phyloP scores from a whole-genome alignment of 148 eudicot species.

The Camellia japonica region DNA sequence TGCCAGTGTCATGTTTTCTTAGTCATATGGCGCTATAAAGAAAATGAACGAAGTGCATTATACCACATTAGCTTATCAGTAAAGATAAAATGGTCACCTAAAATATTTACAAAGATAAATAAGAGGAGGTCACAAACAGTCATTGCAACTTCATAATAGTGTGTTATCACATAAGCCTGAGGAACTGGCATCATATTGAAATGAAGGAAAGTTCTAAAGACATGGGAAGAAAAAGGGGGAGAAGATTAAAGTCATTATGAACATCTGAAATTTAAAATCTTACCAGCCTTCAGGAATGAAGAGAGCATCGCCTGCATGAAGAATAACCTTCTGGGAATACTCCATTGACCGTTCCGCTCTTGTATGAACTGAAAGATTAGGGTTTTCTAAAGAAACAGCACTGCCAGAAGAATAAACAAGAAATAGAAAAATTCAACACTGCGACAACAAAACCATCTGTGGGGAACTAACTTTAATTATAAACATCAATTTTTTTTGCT shows the following conservation, averaged over 20 bases:
- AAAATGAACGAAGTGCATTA: too few relatives aligned
- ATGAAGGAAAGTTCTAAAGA: neutral
- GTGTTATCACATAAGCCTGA: neutral
- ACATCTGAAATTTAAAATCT: conserved; percentile 9
- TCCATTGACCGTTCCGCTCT: conserved; percentile 50
- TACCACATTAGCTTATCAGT: too few relatives aligned
- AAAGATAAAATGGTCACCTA: too few relatives aligned
- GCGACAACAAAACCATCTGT: conserved; percentile 5
- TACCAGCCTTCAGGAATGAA: conserved; percentile 99
- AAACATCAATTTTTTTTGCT: neutral
- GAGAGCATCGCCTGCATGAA: conserved; percentile 86
- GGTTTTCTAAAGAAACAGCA: conserved; percentile 63
- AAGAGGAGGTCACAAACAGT: neutral
- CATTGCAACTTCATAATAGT: neutral
- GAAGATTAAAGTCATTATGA: neutral
- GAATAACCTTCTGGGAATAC: conserved; percentile 64
- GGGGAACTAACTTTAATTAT: neutral
- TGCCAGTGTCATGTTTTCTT: too few relatives aligned
- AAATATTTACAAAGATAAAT: too few relatives aligned
- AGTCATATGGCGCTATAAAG: too few relatives aligned
- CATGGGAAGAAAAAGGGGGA: neutral
- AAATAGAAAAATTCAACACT: conserved; percentile 8
- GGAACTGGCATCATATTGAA: neutral
- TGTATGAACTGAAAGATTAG: conserved; percentile 65
- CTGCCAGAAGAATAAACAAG: conserved; percentile 36